Conservation (phyloP, 176 grass and related monocot species). For the Dactylis glomerata region DNA sequence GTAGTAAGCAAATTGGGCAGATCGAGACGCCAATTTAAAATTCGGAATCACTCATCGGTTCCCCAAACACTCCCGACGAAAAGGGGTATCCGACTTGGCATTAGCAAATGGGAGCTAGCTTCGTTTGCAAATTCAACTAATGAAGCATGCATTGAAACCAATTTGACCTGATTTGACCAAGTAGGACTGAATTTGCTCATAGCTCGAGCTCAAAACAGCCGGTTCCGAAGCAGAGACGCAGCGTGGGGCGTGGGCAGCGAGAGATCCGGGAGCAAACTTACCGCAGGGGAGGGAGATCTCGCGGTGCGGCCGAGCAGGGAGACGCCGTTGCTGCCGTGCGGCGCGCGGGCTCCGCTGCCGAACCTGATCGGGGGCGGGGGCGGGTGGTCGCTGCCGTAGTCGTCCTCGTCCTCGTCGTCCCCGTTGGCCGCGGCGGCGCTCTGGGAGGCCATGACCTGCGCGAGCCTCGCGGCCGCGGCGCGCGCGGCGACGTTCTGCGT, state of each 20-base stretch:
- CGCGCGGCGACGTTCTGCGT: slow-evolving; percentile 96
- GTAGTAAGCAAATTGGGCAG: slow-evolving; percentile 19
- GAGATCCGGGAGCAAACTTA: slow-evolving; percentile 61
- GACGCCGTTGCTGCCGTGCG: slow-evolving; percentile 44
- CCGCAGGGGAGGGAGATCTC: slow-evolving; percentile 97
- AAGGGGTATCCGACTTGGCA: background rate
- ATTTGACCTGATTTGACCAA: slow-evolving; percentile 40
- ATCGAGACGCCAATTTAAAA: background rate
- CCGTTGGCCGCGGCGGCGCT: slow-evolving; percentile 64
- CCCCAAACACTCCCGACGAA: background rate
- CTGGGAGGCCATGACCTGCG: slow-evolving; percentile 97
- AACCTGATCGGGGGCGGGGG: slow-evolving; percentile 36
- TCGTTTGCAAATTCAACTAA: slow-evolving; percentile 25
- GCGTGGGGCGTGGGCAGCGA: background rate
- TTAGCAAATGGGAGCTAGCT: background rate
- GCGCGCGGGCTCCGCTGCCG: slow-evolving; percentile 27
- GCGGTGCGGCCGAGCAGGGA: slow-evolving; percentile 68
- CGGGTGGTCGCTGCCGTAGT: slow-evolving; percentile 42
- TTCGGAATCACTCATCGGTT: background rate
- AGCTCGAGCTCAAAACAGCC: background rate
- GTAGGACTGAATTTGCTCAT: slow-evolving; percentile 15
- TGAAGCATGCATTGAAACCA: background rate
- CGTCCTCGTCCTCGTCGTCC: slow-evolving; percentile 78
- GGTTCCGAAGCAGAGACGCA: slow-evolving; percentile 15
- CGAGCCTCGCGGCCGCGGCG: slow-evolving; percentile 88